A percentile compares a stretch with the other conserved stretches of the same genome.
phyloP scores from a whole-genome alignment of 2,329 filamentous ascomycete species.

The Reticulascus tulasneorum region DNA sequence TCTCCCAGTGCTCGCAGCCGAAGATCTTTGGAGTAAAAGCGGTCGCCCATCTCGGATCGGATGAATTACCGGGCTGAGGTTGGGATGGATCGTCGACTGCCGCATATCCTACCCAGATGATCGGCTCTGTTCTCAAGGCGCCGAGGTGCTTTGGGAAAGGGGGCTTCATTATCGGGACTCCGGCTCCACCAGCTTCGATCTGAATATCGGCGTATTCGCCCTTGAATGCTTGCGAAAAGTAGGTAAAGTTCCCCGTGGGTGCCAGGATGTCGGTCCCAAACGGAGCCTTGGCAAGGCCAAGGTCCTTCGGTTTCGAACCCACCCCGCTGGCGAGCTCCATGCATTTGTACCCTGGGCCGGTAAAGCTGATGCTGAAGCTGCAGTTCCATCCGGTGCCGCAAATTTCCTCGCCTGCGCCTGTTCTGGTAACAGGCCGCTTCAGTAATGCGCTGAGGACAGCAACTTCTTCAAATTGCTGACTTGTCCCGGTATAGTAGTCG shows the following conservation, averaged over 20 bases:
- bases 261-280: constrained; percentile 22
- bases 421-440: constrained; percentile 18
- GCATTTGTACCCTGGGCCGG: constrained; percentile 32
- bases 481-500: constrained; percentile 26
- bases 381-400: constrained; percentile 31
- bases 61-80: constrained; percentile 13
- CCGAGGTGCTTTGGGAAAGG: constrained; percentile 24
- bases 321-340: constrained; percentile 23
- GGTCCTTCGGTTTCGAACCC: constrained; percentile 16
- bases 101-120: constrained; percentile 31
- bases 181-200: constrained; percentile 20
- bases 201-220: constrained; percentile 25
- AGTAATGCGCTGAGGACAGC: constrained; percentile 22
- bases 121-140: constrained; percentile 27
- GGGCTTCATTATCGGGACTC: constrained; percentile 17
- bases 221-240: constrained; percentile 20
- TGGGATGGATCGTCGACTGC: constrained; percentile 19
- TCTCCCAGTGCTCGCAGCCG: constrained; percentile 30
- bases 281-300: constrained; percentile 20
- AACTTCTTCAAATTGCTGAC: constrained; percentile 20
- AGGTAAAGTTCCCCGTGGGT: constrained; percentile 25
- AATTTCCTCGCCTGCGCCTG: constrained; percentile 24
- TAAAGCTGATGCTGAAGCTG: constrained; percentile 27
- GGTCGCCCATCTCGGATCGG: constrained; percentile 20
- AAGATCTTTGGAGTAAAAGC: constrained; percentile 28